These are phyloP conservation scores for Penicillium canescens DNA, from an alignment of 495 filamentous ascomycete genomes.

Conservation along the genomic window DNA sequence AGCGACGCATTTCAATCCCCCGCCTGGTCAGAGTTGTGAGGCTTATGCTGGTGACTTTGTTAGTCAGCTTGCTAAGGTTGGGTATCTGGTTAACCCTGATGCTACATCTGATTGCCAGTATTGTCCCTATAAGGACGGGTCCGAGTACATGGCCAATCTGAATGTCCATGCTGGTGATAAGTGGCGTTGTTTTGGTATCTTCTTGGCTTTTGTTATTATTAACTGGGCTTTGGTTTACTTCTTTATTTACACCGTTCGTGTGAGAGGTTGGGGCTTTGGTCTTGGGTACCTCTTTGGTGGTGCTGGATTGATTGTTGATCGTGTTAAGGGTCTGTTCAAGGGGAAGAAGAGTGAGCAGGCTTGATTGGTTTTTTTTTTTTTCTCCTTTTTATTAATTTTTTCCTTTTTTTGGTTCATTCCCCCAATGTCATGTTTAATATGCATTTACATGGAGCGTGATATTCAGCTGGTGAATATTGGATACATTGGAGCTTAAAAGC, in stretches of 20 bases:
- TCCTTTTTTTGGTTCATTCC: slow-evolving; percentile 2
- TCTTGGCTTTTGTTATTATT: slow-evolving; percentile 71
- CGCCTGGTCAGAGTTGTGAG: slow-evolving; percentile 60
- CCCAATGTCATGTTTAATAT: slow-evolving; percentile 14
- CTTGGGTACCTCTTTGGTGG: slow-evolving; percentile 57
- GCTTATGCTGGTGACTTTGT: slow-evolving; percentile 62
- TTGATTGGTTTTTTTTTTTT: background rate
- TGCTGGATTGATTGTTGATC: slow-evolving; percentile 45
- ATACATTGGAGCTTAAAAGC: background rate
- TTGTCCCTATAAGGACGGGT: slow-evolving; percentile 66
- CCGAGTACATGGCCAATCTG: slow-evolving; percentile 66
- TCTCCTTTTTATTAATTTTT: background rate
- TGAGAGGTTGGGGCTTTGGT: slow-evolving; percentile 74
- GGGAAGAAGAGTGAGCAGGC: slow-evolving; percentile 24
- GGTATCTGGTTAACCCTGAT: slow-evolving; percentile 60
- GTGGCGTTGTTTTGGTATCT: slow-evolving; percentile 79
- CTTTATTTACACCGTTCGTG: slow-evolving; percentile 76
- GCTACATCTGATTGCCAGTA: slow-evolving; percentile 66
- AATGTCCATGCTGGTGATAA: slow-evolving; percentile 66
- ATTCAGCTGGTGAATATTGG: background rate
- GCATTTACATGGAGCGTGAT: slow-evolving; percentile 30
- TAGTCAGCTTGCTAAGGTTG: slow-evolving; percentile 40
- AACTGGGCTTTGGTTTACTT: slow-evolving; percentile 84
- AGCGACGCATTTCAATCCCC: slow-evolving; percentile 65
- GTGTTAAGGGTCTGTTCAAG: slow-evolving; percentile 43